phyloP scores from a whole-genome alignment of 495 filamentous ascomycete species.

The Niebla homalea region DNA sequence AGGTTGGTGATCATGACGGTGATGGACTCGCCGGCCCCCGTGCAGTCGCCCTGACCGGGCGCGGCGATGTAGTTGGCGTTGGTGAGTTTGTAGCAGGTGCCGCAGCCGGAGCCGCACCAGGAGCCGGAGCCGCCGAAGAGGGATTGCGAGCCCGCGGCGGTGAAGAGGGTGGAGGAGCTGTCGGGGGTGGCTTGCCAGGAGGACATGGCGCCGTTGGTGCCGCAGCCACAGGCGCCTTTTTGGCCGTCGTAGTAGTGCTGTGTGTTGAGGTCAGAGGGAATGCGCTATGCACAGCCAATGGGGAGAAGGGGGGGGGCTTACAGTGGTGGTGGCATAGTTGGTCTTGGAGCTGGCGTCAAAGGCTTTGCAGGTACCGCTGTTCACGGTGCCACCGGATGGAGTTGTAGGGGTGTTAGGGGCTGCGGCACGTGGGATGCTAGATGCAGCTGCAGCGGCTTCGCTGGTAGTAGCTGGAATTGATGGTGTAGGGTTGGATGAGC shows the following conservation, averaged over 20 bases:
- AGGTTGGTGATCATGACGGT: constrained; percentile 32
- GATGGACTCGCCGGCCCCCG: constrained; percentile 23
- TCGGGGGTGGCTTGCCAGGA: constrained; percentile 20
- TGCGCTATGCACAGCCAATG: too few species aligned
- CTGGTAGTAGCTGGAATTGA: not conserved
- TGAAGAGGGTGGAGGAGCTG: constrained; percentile 17
- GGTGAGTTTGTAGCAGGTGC: constrained; percentile 28
- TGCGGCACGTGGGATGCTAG: not conserved
- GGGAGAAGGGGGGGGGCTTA: constrained; percentile 6
- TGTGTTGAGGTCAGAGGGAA: not conserved
- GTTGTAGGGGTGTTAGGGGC: not conserved
- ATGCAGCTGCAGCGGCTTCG: not conserved
- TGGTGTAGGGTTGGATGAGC: not conserved
- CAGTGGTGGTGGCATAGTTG: constrained; percentile 9
- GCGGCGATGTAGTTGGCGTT: constrained; percentile 24
- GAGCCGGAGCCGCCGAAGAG: constrained; percentile 15
- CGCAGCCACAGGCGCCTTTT: constrained; percentile 25
- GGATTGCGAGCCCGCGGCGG: constrained; percentile 23
- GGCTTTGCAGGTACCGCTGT: not conserved
- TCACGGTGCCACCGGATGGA: not conserved
- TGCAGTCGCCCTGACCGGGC: constrained; percentile 21
- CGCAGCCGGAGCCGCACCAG: constrained; percentile 31
- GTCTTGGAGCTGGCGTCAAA: not conserved
- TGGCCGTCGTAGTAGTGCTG: constrained; percentile 26
- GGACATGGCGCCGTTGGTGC: constrained; percentile 13